A percentile compares a stretch with the other conserved stretches of the same genome.
Conservation (phyloP, 2,329 filamentous ascomycete genomes). For the Fusarium irregulare region DNA sequence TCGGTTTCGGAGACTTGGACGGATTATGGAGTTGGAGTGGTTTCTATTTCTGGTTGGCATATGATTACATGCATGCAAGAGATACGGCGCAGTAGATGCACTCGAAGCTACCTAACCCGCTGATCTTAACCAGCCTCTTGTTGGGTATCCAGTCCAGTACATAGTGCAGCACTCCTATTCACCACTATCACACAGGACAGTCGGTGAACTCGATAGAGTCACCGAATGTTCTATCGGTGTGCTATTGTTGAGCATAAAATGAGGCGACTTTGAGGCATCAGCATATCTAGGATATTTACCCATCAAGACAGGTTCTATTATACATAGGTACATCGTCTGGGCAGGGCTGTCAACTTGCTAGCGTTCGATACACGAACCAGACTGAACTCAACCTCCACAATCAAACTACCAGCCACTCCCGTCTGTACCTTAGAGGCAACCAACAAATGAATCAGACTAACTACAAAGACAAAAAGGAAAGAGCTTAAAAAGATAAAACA, state of each 20-base stretch:
- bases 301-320: background rate
- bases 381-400: slow-evolving; percentile 29
- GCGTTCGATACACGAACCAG: slow-evolving; percentile 15
- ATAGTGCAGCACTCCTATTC: slow-evolving; percentile 12
- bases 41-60: background rate
- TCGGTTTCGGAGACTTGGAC: slow-evolving; percentile 14
- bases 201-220: slow-evolving; percentile 26
- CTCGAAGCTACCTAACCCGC: background rate
- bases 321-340: background rate
- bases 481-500: background rate
- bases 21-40: background rate
- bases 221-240: slow-evolving; percentile 20
- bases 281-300: background rate
- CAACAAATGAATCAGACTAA: background rate
- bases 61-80: background rate
- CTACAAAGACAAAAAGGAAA: background rate
- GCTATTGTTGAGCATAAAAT: background rate
- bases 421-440: background rate
- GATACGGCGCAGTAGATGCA: background rate
- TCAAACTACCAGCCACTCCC: slow-evolving; percentile 33
- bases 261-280: background rate
- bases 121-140: slow-evolving; percentile 16
- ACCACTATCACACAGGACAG: slow-evolving; percentile 17
- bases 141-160: background rate
- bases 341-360: slow-evolving; percentile 13